A percentile compares a stretch with the other conserved stretches of the same genome.
Evolutionary conservation across 306 rosid species (phyloP).

Genomic region (Fagus crenata): DNA sequence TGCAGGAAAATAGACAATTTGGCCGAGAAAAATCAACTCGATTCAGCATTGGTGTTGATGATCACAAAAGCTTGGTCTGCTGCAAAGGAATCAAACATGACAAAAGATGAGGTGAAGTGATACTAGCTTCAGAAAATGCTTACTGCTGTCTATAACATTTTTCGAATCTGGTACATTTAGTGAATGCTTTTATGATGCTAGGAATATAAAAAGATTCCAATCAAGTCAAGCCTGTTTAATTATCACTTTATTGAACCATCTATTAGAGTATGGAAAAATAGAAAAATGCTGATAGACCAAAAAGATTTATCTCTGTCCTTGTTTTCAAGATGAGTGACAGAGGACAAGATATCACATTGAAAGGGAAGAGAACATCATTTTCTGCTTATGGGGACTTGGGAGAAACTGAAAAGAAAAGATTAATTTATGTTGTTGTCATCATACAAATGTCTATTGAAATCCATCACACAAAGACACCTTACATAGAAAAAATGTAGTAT

Average conservation of each 20-base stretch:
- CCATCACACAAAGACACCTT: no score
- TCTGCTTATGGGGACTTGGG: neutral
- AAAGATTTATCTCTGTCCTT: neutral
- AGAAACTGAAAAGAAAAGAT: neutral
- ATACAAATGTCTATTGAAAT: neutral
- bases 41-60: slow-evolving; percentile 88
- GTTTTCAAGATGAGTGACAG: neutral
- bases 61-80: slow-evolving; percentile 97
- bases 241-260: neutral
- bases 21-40: slow-evolving; percentile 86
- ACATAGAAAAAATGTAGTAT: neutral
- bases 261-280: neutral
- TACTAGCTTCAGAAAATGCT: slow-evolving; percentile 16
- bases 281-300: neutral
- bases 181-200: neutral
- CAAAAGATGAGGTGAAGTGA: slow-evolving; percentile 72
- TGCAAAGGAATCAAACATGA: slow-evolving; percentile 85
- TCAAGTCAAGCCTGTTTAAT: neutral
- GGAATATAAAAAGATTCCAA: neutral
- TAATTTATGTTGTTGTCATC: neutral
- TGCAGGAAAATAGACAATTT: slow-evolving; percentile 90
- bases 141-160: slow-evolving; percentile 2
- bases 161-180: neutral
- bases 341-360: neutral
- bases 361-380: neutral